Percentiles rank a stretch among this genome's conserved stretches.
Evolutionary conservation across 768 basidiomycete species (phyloP).

Genomic region (Pleurotus platypus): DNA sequence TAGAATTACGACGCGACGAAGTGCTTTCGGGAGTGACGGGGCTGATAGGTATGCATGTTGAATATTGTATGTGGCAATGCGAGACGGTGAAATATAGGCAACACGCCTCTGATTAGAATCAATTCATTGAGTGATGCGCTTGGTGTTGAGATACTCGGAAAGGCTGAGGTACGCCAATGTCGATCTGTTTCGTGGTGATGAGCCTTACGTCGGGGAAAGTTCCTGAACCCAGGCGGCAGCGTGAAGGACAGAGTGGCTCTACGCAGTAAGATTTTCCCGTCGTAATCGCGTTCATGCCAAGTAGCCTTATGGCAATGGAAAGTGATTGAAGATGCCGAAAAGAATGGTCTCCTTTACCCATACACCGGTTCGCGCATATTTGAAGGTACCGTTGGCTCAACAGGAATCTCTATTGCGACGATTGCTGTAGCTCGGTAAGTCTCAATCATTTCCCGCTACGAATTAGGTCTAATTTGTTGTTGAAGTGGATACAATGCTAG

Average conservation of each 20-base stretch:
- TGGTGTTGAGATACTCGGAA: conserved; percentile 92
- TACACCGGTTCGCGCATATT: conserved; percentile 91
- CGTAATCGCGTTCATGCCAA: not conserved
- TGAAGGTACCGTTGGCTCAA: conserved; percentile 95
- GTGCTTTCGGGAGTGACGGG: conserved; percentile 78
- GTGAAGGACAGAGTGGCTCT: conserved; percentile 98
- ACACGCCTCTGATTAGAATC: conserved; percentile 90
- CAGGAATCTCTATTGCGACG: conserved; percentile 94
- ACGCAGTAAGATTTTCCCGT: conserved; percentile 52
- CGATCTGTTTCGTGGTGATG: not conserved
- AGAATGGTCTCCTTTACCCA: conserved; percentile 75
- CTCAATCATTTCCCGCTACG: conserved; percentile 2
- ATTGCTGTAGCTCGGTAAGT: conserved; percentile 81
- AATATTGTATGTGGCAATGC: not conserved
- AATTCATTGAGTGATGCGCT: conserved; percentile 87
- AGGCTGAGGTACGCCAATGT: conserved; percentile 74
- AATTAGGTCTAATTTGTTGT: not conserved
- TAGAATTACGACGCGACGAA: conserved; percentile 74
- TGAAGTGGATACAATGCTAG: conserved; percentile 85
- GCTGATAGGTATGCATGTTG: conserved; percentile 62
- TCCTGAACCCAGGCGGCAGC: conserved; percentile 94
- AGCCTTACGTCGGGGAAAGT: conserved; percentile 41
- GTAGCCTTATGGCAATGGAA: not conserved
- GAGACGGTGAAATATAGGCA: conserved; percentile 48
- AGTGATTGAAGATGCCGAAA: conserved; percentile 97